Evolutionary conservation across 2,329 filamentous ascomycete genomes (phyloP), one percentile per base, ranked within the genome.

Genomic region (Colletotrichum filicis): DNA sequence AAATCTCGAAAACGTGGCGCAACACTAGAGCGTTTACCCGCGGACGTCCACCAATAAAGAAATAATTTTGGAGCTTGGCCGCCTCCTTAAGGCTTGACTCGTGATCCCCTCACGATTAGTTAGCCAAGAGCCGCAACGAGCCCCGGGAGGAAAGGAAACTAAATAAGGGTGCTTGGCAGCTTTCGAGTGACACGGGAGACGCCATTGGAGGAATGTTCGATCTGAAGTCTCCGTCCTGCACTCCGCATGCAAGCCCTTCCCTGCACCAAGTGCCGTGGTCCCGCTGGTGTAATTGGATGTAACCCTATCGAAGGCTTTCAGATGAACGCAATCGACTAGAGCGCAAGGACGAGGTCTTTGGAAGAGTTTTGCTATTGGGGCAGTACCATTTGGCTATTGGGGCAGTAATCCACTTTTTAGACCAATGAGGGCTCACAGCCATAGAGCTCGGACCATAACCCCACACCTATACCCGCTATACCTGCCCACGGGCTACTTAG

Each of bases 121-220:
- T 58, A 11, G 14, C 70, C 24, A 59, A 69, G 69, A 73, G 59
- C 42, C 66, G 24, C 59, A 59, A n/a, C 30, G 32, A 64, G 55
- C 52, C 35, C 32, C 1, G 3, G 12, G 5, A 30, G 19, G 22
- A 58, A 32, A 59, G 56, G 58, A 68, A 63, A 28, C 26, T 24
- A 58, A 53, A 59, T 9, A 68, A 30, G 28, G 4, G 28, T 57
- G 24, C 35, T 68, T 68, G 65, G 64, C 49, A 32, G 52, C 19
- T 37, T n/a, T 1, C 32, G n/a, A 8, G 32, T n/a, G 14, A 26
- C 26, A 28, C 58, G 22, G 24, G 16, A 4, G 12, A 30, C 52
- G 16, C 30, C 24, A 62, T 68, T 72, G 69, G 65, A 58, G 46
- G 53, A 63, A 72, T 68, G 37, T 53, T 59, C 16, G 22, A 61